A percentile compares a stretch with the other conserved stretches of the same genome.
Conservation (phyloP, 129 eudicot species). For the Saposhnikovia divaricata region DNA sequence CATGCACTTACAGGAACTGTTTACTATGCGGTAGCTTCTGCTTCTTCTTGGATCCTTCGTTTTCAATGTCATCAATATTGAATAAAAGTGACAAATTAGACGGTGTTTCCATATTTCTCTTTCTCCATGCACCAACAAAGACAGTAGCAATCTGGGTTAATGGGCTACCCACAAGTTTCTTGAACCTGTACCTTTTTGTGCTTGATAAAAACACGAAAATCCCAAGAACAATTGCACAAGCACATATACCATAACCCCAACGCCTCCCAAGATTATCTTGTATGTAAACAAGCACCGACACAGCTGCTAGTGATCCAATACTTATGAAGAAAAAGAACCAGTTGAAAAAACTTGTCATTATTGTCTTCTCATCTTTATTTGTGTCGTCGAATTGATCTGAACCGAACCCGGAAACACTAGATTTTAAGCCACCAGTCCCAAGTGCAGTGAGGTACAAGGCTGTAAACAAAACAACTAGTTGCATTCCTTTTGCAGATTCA, state of each 20-base stretch:
- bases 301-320: conserved; percentile 77
- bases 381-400: conserved; percentile 91
- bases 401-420: conserved; percentile 94
- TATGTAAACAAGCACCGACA: conserved; percentile 71
- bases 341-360: conserved; percentile 74
- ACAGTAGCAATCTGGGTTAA: conserved; percentile 89
- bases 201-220: conserved; percentile 63
- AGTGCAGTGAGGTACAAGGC: conserved; percentile 90
- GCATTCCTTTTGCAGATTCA: conserved; percentile 45
- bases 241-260: conserved; percentile 96
- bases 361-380: conserved; percentile 45
- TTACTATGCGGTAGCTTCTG: conserved; percentile 80
- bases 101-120: conserved; percentile 54
- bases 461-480: conserved; percentile 43
- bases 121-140: conserved; percentile 70
- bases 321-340: conserved; percentile 96
- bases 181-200: conserved; percentile 71
- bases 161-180: conserved; percentile 90
- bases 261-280: conserved; percentile 81
- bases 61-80: conserved; percentile 36
- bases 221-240: conserved; percentile 54
- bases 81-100: conserved; percentile 55
- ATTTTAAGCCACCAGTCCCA: conserved; percentile 94
- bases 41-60: conserved; percentile 36
- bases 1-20: conserved; percentile 57